phyloP scores from a whole-genome alignment of 495 filamentous ascomycete species.

The Symbiotaphrina buchneri region DNA sequence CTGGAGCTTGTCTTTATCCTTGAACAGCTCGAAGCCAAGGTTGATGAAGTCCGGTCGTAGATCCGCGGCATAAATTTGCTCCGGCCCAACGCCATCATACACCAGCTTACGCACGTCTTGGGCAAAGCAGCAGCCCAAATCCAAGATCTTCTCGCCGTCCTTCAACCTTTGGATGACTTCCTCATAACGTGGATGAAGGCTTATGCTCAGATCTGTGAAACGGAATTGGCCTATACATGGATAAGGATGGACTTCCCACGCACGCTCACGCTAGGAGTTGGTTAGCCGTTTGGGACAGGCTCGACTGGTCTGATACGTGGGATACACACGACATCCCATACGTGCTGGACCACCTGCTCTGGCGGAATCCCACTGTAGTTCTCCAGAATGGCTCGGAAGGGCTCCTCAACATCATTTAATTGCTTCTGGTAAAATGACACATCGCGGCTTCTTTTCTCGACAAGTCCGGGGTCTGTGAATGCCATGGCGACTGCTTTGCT shows the following conservation, averaged over 20 bases:
- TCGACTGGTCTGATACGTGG: no score
- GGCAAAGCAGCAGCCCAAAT: conserved; percentile 26
- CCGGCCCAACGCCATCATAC: background rate
- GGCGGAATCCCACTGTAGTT: background rate
- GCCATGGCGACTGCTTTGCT: no score
- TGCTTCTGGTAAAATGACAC: no score
- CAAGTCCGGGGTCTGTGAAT: no score
- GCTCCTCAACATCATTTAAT: no score
- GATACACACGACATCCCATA: conserved; percentile 1
- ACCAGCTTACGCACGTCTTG: conserved; percentile 25
- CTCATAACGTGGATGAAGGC: background rate
- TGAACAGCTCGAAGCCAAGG: background rate
- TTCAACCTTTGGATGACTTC: background rate
- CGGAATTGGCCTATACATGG: background rate
- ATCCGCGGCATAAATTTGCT: background rate
- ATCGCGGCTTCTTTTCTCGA: no score
- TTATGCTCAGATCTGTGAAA: background rate
- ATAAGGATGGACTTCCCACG: background rate
- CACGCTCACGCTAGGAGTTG: background rate
- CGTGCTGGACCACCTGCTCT: background rate
- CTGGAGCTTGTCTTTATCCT: background rate
- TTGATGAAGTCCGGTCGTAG: background rate
- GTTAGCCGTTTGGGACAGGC: no score
- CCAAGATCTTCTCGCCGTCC: conserved; percentile 15
- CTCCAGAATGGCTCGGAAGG: no score